A percentile compares a stretch with the other conserved stretches of the same genome.
Conservation (phyloP, 495 filamentous ascomycete genomes). For the Podospora australis region DNA sequence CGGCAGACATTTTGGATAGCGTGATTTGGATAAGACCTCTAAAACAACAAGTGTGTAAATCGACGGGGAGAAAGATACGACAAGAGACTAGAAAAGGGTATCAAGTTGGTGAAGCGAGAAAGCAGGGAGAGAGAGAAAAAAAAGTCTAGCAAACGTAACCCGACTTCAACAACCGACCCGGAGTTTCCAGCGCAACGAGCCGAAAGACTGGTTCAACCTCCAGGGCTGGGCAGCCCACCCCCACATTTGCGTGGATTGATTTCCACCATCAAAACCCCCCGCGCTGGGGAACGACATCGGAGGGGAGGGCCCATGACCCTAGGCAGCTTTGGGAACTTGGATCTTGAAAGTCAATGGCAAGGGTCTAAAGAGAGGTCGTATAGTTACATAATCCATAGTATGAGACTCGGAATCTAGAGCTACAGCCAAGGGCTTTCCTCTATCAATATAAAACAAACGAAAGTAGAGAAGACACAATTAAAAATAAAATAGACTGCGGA, state of each 20-base stretch:
- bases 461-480: neutral
- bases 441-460: neutral
- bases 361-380: too few relatives aligned
- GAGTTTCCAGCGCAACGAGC: neutral
- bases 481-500: too few relatives aligned
- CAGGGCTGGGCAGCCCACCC: neutral
- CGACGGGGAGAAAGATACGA: neutral
- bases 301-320: constrained; percentile 12
- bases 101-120: constrained; percentile 5
- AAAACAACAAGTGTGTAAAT: neutral
- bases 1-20: constrained; percentile 22
- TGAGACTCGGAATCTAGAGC: too few relatives aligned
- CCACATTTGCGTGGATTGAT: constrained; percentile 12
- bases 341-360: too few relatives aligned
- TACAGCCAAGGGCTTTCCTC: too few relatives aligned
- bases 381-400: too few relatives aligned
- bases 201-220: neutral
- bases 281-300: constrained; percentile 16
- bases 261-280: neutral
- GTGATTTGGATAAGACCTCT: neutral
- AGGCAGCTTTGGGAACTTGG: too few relatives aligned
- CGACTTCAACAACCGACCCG: constrained; percentile 6
- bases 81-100: constrained; percentile 10
- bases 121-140: constrained; percentile 2
- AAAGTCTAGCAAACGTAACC: constrained; percentile 4